Evolutionary conservation across 2,329 filamentous ascomycete genomes (phyloP).

Genomic region (Boeremia lycopersici): DNA sequence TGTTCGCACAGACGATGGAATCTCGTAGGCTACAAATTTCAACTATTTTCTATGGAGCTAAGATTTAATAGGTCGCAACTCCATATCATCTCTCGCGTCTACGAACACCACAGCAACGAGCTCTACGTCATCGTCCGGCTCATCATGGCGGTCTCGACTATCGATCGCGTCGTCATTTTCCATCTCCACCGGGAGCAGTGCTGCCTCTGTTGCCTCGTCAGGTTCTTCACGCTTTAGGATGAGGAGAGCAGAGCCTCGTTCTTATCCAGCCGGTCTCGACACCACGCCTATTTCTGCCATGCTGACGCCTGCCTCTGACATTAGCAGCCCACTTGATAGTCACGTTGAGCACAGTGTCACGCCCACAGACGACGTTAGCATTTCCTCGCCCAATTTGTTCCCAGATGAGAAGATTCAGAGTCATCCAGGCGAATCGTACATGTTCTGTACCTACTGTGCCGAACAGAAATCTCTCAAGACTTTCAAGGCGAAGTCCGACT

Average conservation of each 20-base stretch:
- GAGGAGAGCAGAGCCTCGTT: constrained; percentile 41
- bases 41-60: constrained; percentile 18
- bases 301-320: constrained; percentile 40
- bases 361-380: constrained; percentile 41
- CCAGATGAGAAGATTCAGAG: constrained; percentile 29
- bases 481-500: constrained; percentile 48
- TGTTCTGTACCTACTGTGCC: constrained; percentile 49
- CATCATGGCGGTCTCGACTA: constrained; percentile 42
- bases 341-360: constrained; percentile 39
- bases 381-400: constrained; percentile 33
- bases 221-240: constrained; percentile 39
- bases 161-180: constrained; percentile 44
- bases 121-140: constrained; percentile 37
- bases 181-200: constrained; percentile 36
- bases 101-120: constrained; percentile 37
- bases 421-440: constrained; percentile 41
- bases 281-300: constrained; percentile 39
- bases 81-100: constrained; percentile 42
- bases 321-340: constrained; percentile 38
- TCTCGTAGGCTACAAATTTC: constrained; percentile 34
- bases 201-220: constrained; percentile 39
- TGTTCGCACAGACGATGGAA: constrained; percentile 46
- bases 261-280: constrained; percentile 42
- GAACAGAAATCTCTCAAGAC: constrained; percentile 44
- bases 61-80: constrained; percentile 40